These are phyloP conservation scores for Tolypocladium endophyticum DNA, from an alignment of 2,329 filamentous ascomycete genomes.

Conservation along the genomic window DNA sequence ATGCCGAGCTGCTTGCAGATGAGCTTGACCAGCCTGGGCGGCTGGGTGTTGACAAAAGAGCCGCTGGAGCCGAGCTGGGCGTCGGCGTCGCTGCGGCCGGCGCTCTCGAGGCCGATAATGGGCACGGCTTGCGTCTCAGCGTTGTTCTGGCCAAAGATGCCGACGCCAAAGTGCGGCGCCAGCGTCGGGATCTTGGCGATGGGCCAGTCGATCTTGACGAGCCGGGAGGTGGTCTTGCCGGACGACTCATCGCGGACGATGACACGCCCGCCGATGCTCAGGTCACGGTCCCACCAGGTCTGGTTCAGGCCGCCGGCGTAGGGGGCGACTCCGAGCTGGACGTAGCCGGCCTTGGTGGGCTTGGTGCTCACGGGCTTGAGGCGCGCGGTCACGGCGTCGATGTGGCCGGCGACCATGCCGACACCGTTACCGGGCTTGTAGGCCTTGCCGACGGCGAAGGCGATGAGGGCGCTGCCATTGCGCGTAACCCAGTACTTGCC, in stretches of 20 bases:
- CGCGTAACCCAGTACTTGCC: constrained; percentile 85
- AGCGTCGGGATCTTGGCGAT: constrained; percentile 87
- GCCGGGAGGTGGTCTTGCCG: constrained; percentile 67
- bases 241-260: constrained; percentile 63
- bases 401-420: constrained; percentile 81
- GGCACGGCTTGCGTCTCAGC: constrained; percentile 89
- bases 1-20: constrained; percentile 74
- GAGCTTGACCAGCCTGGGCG: constrained; percentile 70
- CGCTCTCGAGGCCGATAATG: constrained; percentile 79
- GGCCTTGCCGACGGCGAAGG: constrained; percentile 70
- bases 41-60: constrained; percentile 74
- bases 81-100: constrained; percentile 30
- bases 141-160: constrained; percentile 59
- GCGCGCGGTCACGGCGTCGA: constrained; percentile 83
- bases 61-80: constrained; percentile 49
- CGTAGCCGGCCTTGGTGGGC: constrained; percentile 72
- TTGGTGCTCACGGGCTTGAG: constrained; percentile 86
- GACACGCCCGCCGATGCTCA: constrained; percentile 82
- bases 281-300: constrained; percentile 96
- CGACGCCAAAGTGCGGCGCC: constrained; percentile 85
- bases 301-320: constrained; percentile 80
- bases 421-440: constrained; percentile 81
- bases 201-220: constrained; percentile 90
- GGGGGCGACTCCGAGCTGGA: constrained; percentile 83
- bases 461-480: constrained; percentile 77